phyloP scores from a whole-genome alignment of 805 yeast genomes.

The Zygosaccharomyces kombuchaensis region DNA sequence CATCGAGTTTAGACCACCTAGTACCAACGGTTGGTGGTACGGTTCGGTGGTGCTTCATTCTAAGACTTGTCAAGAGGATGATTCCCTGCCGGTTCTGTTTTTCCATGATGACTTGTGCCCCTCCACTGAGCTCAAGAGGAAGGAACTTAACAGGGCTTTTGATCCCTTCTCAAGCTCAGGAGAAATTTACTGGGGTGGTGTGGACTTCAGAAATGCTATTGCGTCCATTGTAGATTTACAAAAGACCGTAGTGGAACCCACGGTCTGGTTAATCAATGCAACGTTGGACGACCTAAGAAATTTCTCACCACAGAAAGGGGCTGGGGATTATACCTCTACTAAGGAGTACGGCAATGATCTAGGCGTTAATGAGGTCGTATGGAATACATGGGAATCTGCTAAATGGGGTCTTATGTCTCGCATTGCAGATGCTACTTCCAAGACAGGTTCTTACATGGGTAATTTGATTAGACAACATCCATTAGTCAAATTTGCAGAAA shows the following conservation, averaged over 20 bases:
- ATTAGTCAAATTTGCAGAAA: constrained; percentile 36
- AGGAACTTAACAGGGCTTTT: constrained; percentile 56
- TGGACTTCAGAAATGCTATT: constrained; percentile 59
- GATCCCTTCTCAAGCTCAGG: constrained; percentile 62
- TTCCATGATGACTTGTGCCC: constrained; percentile 89
- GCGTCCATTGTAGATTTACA: constrained; percentile 56
- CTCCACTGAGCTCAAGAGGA: constrained; percentile 62
- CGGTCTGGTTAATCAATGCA: constrained; percentile 76
- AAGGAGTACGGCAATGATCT: constrained; percentile 2
- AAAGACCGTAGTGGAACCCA: constrained; percentile 64
- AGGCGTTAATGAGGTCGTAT: constrained; percentile 10
- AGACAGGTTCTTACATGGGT: constrained; percentile 26
- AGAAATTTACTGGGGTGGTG: constrained; percentile 87
- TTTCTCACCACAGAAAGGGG: constrained; percentile 24
- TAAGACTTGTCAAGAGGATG: constrained; percentile 39
- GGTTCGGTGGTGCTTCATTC: constrained; percentile 81
- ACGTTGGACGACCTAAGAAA: constrained; percentile 44
- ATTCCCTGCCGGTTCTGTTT: constrained; percentile 75
- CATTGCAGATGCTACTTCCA: constrained; percentile 69
- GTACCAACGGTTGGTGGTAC: constrained; percentile 77
- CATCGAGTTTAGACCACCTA: constrained; percentile 78
- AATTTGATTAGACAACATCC: constrained; percentile 29
- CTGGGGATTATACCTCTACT: neutral
- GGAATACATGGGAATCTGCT: constrained; percentile 40
- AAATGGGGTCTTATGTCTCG: constrained; percentile 85